phyloP scores from a whole-genome alignment of 768 basidiomycete genomes.

The Serendipita sp. region DNA sequence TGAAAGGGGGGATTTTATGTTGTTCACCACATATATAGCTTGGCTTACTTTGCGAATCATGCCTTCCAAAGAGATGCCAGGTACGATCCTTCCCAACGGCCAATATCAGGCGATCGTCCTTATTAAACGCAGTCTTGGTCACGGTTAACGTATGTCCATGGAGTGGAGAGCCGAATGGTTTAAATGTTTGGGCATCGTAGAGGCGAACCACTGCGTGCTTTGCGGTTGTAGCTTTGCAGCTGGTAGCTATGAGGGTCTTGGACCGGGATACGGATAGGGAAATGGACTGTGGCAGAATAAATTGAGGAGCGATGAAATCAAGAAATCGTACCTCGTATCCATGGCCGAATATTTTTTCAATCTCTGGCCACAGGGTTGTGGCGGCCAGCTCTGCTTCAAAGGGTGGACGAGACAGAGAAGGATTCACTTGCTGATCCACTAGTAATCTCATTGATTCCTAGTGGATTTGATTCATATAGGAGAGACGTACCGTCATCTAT shows the following conservation, averaged over 20 bases:
- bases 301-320: not conserved
- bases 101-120: constrained; percentile 60
- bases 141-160: constrained; percentile 79
- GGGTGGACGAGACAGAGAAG: constrained; percentile 22
- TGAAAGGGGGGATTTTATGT: constrained; percentile 13
- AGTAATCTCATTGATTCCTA: not conserved
- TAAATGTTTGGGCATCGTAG: constrained; percentile 57
- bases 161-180: constrained; percentile 53
- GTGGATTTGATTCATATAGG: not conserved
- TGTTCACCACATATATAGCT: not conserved
- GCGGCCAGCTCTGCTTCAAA: constrained; percentile 84
- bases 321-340: constrained; percentile 65
- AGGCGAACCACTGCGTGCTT: constrained; percentile 85
- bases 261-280: constrained; percentile 60
- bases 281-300: constrained; percentile 41
- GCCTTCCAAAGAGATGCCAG: constrained; percentile 63
- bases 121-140: constrained; percentile 80
- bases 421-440: not conserved
- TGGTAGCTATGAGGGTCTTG: constrained; percentile 60
- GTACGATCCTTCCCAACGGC: constrained; percentile 85
- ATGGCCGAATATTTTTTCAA: constrained; percentile 94
- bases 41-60: constrained; percentile 26
- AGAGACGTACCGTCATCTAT: constrained; percentile 35
- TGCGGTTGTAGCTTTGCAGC: constrained; percentile 73
- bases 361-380: constrained; percentile 88